phyloP scores from a whole-genome alignment of 75 land plant species.

The Cupressus sempervirens region DNA sequence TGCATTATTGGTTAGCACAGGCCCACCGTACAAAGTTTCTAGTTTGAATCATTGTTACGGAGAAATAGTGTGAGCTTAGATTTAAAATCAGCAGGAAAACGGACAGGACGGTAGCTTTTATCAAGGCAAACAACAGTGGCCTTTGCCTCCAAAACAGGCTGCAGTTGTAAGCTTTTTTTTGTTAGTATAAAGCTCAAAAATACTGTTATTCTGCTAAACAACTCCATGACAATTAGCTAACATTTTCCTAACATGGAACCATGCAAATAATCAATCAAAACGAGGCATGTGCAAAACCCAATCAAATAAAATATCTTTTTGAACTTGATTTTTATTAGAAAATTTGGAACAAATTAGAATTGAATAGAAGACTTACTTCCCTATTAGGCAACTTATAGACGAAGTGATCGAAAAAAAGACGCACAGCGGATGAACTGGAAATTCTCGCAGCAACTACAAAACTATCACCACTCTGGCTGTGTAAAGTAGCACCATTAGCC shows the following conservation, averaged over 20 bases:
- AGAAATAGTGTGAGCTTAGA: conserved; percentile 64
- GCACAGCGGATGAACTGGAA: conserved; percentile 57
- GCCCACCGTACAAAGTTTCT: neutral
- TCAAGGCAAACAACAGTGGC: conserved; percentile 83
- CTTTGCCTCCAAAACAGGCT: conserved; percentile 77
- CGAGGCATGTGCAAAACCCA: neutral
- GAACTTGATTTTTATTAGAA: neutral
- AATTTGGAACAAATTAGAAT: neutral
- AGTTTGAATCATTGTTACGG: conserved; percentile 33
- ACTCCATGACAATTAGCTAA: neutral
- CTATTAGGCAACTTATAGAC: conserved; percentile 66
- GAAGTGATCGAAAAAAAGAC: conserved; percentile 65
- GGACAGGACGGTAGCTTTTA: conserved; percentile 59
- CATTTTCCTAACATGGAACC: neutral
- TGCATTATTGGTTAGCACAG: neutral
- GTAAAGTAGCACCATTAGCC: neutral
- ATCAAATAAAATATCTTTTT: neutral
- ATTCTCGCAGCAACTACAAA: conserved; percentile 74
- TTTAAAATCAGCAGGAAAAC: conserved; percentile 64
- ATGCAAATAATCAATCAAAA: conserved; percentile 5
- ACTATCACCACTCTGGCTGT: conserved; percentile 67
- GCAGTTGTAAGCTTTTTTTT: neutral
- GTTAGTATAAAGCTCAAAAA: neutral
- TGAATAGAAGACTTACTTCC: conserved; percentile 40
- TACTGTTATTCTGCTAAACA: neutral